Base-by-base conservation (phyloP, 164 flowering plant genomes). In the Umbellularia californica region DNA sequence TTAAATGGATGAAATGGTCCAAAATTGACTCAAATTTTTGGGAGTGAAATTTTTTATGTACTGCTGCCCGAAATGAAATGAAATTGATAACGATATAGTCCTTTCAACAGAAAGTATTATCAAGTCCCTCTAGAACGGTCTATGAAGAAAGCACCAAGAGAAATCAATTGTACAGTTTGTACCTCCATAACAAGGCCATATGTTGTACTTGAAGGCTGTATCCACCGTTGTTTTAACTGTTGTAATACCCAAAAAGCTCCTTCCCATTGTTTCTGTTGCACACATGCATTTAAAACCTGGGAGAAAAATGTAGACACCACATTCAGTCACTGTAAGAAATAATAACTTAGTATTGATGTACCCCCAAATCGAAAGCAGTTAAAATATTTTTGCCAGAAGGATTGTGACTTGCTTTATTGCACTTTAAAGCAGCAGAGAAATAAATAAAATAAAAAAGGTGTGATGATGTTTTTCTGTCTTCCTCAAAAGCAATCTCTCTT, bases 161-260 rank as follows among this genome's bases (percentile, higher is more conserved):
- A 67, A 78, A 62, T 19, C 24, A 65, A 30, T 22, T 65, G 2
- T 70, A 41, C 11, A 6, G 47, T 41, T 41, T 41, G 47, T 84
- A 94, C 98, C 95, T 92, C 98, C 98, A 94, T 94, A 68, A 89
- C 87, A 70, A 92, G 92, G 77, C 98, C 98, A 85, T 90, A 91
- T 25, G 99, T 93, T 67, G 93, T 80, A 76, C 81, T 79, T 14
- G 94, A 85, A 76, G 93, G 93, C 60, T 85, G 83, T 72, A 79
- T 79, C n/a, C 87, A 79, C 70, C 80, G 81, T 77, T 89, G 78
- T 78, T 85, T 89, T 62, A 95, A 80, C 82, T 95, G 89, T 80
- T 95, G 94, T 83, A 91, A 79, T 58, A 92, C 97, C 97, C 97
- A 95, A 71, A 91, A 89, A 75, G 99, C 99, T 52, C 97, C 99